Evolutionary conservation across 106 monocot species (phyloP).

Genomic region (Dendrobium huoshanense): DNA sequence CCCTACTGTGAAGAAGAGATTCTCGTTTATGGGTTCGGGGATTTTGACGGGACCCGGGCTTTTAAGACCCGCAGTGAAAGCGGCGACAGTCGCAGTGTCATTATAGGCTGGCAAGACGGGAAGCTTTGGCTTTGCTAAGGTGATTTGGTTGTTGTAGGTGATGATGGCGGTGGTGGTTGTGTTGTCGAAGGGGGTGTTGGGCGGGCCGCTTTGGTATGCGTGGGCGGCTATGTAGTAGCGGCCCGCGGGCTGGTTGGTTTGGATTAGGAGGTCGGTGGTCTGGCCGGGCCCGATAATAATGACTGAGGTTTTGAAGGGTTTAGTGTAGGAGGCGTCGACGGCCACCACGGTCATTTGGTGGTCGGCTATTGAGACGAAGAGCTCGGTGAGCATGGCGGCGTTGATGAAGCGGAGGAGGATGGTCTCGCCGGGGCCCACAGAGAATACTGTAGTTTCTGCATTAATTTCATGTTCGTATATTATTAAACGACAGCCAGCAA

Average conservation of each 20-base stretch:
- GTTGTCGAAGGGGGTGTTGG: constrained; percentile 41
- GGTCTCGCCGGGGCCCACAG: constrained; percentile 37
- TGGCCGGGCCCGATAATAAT: constrained; percentile 40
- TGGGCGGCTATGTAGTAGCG: constrained; percentile 74
- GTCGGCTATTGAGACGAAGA: constrained; percentile 45
- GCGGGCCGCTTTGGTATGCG: constrained; percentile 42
- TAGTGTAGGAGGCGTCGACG: constrained; percentile 46
- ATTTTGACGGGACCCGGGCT: constrained; percentile 24
- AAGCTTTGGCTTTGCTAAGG: not conserved
- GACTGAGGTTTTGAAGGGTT: constrained; percentile 40
- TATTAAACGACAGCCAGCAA: not conserved
- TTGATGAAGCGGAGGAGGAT: constrained; percentile 50
- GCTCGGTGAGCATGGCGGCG: constrained; percentile 38
- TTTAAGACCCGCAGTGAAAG: constrained; percentile 25
- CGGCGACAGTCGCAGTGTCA: constrained; percentile 27
- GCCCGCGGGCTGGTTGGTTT: constrained; percentile 27
- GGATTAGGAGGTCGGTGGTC: constrained; percentile 57
- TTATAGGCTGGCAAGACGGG: constrained; percentile 29
- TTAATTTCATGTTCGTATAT: not conserved
- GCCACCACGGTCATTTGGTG: constrained; percentile 53
- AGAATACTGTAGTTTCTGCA: constrained; percentile 30
- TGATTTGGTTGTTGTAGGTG: constrained; percentile 20
- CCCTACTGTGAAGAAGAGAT: constrained; percentile 54
- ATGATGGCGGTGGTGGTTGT: constrained; percentile 77
- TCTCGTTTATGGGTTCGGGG: constrained; percentile 38